These are phyloP conservation scores for Aquanectria penicillioides DNA, from an alignment of 2,329 filamentous ascomycete species.

Conservation along the genomic window DNA sequence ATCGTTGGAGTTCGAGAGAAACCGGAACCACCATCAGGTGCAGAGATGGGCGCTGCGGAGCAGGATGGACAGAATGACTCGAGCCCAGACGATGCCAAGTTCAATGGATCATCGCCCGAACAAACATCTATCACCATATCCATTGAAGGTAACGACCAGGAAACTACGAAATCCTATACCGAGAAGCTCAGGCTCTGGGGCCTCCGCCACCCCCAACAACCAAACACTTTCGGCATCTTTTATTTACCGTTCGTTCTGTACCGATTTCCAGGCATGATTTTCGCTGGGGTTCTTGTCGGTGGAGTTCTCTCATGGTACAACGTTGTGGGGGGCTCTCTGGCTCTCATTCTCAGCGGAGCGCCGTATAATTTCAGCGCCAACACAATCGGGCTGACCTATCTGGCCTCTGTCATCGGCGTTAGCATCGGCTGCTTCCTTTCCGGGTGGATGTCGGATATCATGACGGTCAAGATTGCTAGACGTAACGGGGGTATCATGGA, in stretches of 20 bases:
- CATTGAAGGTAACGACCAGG: neutral
- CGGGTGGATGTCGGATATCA: slow-evolving; percentile 33
- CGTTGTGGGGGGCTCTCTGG: slow-evolving; percentile 33
- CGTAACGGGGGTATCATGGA: slow-evolving; percentile 38
- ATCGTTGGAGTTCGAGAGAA: neutral
- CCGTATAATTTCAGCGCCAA: slow-evolving; percentile 39
- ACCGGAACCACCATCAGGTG: neutral
- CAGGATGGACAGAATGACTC: slow-evolving; percentile 10
- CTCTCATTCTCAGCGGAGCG: slow-evolving; percentile 33
- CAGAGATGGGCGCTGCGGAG: neutral
- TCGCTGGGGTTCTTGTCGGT: slow-evolving; percentile 35
- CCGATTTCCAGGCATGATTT: slow-evolving; percentile 34
- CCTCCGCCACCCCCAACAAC: slow-evolving; percentile 26
- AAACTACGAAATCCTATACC: slow-evolving; percentile 16
- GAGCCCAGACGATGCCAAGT: neutral
- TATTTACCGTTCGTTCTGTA: slow-evolving; percentile 26
- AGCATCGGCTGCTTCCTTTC: slow-evolving; percentile 37
- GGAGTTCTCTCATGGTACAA: slow-evolving; percentile 39
- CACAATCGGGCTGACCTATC: slow-evolving; percentile 32
- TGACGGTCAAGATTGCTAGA: slow-evolving; percentile 32
- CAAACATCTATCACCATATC: neutral
- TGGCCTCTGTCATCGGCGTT: slow-evolving; percentile 32
- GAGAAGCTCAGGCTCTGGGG: slow-evolving; percentile 36
- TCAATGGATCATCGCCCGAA: neutral
- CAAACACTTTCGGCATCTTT: slow-evolving; percentile 32